A percentile compares a stretch with the other conserved stretches of the same genome.
These are phyloP conservation scores for Ascochyta lentis DNA, from an alignment of 2,329 filamentous ascomycete genomes.

Conservation along the genomic window DNA sequence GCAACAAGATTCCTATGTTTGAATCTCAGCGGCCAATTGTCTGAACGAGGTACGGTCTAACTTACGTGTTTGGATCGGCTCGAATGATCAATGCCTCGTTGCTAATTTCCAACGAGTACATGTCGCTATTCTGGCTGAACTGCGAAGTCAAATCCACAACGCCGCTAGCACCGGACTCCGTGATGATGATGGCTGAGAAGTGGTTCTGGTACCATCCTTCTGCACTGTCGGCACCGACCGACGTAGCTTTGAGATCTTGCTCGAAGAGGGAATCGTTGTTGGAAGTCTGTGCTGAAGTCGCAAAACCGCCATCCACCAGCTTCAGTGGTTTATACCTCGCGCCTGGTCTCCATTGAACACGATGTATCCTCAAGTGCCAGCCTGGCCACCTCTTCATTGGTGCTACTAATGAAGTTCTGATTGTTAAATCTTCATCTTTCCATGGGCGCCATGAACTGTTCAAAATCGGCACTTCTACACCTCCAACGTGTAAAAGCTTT, in stretches of 20 bases:
- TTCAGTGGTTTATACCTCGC: background rate
- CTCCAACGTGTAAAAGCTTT: background rate
- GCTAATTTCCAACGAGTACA: background rate
- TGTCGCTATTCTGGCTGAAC: background rate
- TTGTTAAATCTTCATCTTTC: constrained; percentile 4
- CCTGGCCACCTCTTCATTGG: constrained; percentile 18
- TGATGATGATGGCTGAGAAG: constrained; percentile 12
- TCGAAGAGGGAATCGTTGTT: constrained; percentile 23
- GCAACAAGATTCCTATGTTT: constrained; percentile 21
- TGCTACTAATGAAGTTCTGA: constrained; percentile 16
- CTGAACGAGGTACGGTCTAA: background rate
- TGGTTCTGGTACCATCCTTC: constrained; percentile 21
- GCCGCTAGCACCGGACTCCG: constrained; percentile 23
- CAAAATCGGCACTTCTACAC: background rate
- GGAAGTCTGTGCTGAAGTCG: constrained; percentile 19
- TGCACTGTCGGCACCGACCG: background rate
- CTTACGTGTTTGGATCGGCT: constrained; percentile 32
- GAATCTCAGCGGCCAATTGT: background rate
- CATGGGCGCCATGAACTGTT: constrained; percentile 23
- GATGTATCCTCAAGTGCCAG: constrained; percentile 25
- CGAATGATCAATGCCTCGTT: constrained; percentile 11
- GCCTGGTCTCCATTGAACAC: background rate
- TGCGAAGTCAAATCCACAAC: constrained; percentile 16
- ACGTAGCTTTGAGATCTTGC: background rate
- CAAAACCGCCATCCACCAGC: constrained; percentile 25